Conservation (phyloP, 495 filamentous ascomycete species). For the Acidomyces sp. region DNA sequence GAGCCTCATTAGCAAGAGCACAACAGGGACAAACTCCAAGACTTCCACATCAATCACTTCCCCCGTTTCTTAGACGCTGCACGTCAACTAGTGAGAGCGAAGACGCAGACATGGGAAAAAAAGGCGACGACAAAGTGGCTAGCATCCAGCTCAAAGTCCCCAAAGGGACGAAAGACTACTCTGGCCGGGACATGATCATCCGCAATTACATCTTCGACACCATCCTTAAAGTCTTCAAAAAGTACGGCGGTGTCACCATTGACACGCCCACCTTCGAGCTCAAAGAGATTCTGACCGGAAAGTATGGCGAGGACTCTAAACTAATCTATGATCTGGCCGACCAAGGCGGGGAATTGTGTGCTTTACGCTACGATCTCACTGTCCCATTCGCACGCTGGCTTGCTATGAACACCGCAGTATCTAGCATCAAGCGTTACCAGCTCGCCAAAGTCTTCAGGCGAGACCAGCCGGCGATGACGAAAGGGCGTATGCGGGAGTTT, state of each 20-base stretch:
- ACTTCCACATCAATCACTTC: too few relatives aligned
- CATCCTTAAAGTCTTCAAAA: constrained; percentile 76
- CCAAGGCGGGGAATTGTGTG: constrained; percentile 74
- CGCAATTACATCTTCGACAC: constrained; percentile 73
- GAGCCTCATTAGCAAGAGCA: too few relatives aligned
- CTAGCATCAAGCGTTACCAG: constrained; percentile 74
- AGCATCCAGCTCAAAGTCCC: constrained; percentile 22
- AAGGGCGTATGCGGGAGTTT: constrained; percentile 90
- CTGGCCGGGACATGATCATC: constrained; percentile 60
- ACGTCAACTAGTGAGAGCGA: too few relatives aligned
- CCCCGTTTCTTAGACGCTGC: too few relatives aligned
- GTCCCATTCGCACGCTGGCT: constrained; percentile 84
- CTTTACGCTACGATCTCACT: constrained; percentile 80
- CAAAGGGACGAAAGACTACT: constrained; percentile 29
- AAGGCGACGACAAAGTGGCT: constrained; percentile 18
- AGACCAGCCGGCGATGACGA: constrained; percentile 71
- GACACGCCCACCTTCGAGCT: constrained; percentile 68
- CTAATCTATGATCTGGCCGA: constrained; percentile 81
- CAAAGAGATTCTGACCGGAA: constrained; percentile 66
- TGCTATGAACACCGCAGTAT: constrained; percentile 63
- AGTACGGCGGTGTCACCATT: constrained; percentile 72
- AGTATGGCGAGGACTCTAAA: constrained; percentile 87
- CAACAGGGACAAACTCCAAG: too few relatives aligned
- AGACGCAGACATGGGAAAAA: constrained; percentile 19
- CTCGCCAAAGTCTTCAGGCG: constrained; percentile 79